Percentiles rank a stretch among this genome's conserved stretches.
phyloP scores from a whole-genome alignment of 2,329 filamentous ascomycete genomes.

The Fusarium protoensiforme region DNA sequence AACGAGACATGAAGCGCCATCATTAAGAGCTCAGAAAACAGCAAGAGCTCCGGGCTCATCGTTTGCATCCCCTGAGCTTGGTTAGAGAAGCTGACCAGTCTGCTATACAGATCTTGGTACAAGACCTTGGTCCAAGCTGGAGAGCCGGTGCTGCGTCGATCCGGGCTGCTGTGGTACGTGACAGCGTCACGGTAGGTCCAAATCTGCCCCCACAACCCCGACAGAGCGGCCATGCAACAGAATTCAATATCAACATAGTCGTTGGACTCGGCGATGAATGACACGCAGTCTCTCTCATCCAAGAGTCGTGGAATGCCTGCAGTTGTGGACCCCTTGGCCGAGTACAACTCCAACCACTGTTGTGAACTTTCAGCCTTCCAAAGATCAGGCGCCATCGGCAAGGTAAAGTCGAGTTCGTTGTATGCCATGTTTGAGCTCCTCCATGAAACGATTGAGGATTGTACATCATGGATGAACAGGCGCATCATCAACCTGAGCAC shows the following conservation, averaged over 20 bases:
- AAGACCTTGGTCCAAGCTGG: slow-evolving; percentile 34
- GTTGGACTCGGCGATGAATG: slow-evolving; percentile 30
- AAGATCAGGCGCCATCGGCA: slow-evolving; percentile 35
- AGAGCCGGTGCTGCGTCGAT: slow-evolving; percentile 9
- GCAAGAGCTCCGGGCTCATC: slow-evolving; percentile 20
- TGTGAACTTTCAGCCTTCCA: slow-evolving; percentile 34
- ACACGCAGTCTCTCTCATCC: slow-evolving; percentile 27
- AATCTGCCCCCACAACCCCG: slow-evolving; percentile 41
- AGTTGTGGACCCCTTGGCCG: slow-evolving; percentile 16
- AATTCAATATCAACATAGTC: slow-evolving; percentile 32
- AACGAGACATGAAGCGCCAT: slow-evolving; percentile 40
- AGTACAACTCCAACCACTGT: slow-evolving; percentile 32
- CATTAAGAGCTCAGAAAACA: slow-evolving; percentile 40
- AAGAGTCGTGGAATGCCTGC: slow-evolving; percentile 28
- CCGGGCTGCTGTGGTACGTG: slow-evolving; percentile 12
- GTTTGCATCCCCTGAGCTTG: slow-evolving; percentile 17
- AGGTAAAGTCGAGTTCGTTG: slow-evolving; percentile 36
- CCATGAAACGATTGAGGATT: slow-evolving; percentile 37
- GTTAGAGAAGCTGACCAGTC: slow-evolving; percentile 28
- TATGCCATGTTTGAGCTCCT: slow-evolving; percentile 36
- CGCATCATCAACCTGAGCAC: slow-evolving; percentile 33
- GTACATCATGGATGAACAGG: slow-evolving; percentile 37
- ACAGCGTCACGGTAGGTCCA: slow-evolving; percentile 39
- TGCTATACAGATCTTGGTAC: slow-evolving; percentile 37
- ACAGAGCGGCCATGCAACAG: slow-evolving; percentile 29